These are phyloP conservation scores for Lizanozyma gosingica DNA, from an alignment of 1,139 yeast genomes.

Conservation along the genomic window DNA sequence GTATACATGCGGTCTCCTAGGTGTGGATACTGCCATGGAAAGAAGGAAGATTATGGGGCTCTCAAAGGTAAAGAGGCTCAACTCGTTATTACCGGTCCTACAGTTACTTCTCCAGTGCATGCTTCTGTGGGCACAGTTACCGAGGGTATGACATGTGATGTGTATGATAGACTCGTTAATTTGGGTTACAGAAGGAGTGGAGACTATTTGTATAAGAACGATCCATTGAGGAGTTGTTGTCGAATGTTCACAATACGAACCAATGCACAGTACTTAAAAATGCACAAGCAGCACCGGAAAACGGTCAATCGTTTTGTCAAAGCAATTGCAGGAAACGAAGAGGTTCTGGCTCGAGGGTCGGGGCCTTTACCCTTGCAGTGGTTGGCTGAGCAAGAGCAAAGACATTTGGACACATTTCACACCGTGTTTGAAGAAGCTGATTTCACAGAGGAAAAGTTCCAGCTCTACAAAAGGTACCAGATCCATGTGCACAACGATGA, in stretches of 20 bases:
- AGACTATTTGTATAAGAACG: slow-evolving; percentile 61
- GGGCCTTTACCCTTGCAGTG: slow-evolving; percentile 20
- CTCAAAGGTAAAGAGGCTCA: slow-evolving; percentile 15
- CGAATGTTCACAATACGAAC: slow-evolving; percentile 77
- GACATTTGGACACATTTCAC: slow-evolving; percentile 28
- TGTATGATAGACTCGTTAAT: slow-evolving; percentile 59
- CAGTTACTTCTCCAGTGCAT: slow-evolving; percentile 3
- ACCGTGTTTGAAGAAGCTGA: slow-evolving; percentile 47
- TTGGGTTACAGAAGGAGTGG: slow-evolving; percentile 81
- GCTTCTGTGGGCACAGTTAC: slow-evolving; percentile 38
- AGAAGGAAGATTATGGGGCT: slow-evolving; percentile 34
- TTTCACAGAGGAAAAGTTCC: slow-evolving; percentile 53
- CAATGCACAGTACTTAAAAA: slow-evolving; percentile 29
- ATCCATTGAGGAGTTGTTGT: slow-evolving; percentile 67
- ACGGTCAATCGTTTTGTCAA: slow-evolving; percentile 54
- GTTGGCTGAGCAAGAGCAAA: slow-evolving; percentile 15
- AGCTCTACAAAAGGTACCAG: slow-evolving; percentile 65
- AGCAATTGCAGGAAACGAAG: slow-evolving; percentile 18
- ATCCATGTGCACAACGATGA: slow-evolving; percentile 55
- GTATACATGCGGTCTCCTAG: not conserved
- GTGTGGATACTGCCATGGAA: slow-evolving; percentile 62
- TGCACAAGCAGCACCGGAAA: slow-evolving; percentile 61
- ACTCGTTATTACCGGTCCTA: slow-evolving; percentile 11
- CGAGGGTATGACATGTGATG: slow-evolving; percentile 36
- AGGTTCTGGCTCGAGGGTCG: slow-evolving; percentile 5